Evolutionary conservation across 2,329 filamentous ascomycete species (phyloP).

Genomic region (Venturia pyrina): DNA sequence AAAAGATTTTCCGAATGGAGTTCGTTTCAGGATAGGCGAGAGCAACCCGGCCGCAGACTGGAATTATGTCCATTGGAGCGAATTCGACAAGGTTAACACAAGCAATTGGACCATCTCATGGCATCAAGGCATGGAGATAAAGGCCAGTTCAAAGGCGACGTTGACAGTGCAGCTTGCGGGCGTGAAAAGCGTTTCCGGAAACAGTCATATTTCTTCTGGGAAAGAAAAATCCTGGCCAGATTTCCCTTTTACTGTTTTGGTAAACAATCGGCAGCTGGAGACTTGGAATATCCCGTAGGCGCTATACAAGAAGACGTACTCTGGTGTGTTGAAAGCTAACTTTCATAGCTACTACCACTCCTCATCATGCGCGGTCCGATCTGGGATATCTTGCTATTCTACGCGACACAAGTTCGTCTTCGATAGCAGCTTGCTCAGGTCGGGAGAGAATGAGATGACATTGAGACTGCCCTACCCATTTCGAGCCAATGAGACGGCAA

Average conservation of each 20-base stretch:
- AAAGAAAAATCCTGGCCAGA: conserved; percentile 43
- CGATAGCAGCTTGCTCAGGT: conserved; percentile 33
- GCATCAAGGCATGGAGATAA: not conserved
- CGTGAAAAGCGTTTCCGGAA: conserved; percentile 51
- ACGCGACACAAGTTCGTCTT: conserved; percentile 51
- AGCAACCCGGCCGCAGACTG: conserved; percentile 40
- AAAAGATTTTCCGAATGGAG: conserved; percentile 48
- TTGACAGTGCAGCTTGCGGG: conserved; percentile 55
- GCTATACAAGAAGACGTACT: not conserved
- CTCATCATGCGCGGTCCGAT: conserved; percentile 51
- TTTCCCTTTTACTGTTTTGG: conserved; percentile 40
- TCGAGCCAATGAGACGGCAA: conserved; percentile 48
- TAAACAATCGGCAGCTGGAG: conserved; percentile 36
- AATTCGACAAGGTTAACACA: not conserved
- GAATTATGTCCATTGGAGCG: conserved; percentile 61
- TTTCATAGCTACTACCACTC: conserved; percentile 38
- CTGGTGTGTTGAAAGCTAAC: not conserved
- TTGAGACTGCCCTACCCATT: conserved; percentile 50
- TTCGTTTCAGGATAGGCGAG: conserved; percentile 47
- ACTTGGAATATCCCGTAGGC: conserved; percentile 45
- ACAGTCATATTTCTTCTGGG: conserved; percentile 45
- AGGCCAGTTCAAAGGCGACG: conserved; percentile 32
- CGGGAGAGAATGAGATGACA: conserved; percentile 45
- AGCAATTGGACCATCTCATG: conserved; percentile 1
- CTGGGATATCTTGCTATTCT: conserved; percentile 52